Evolutionary conservation across 768 basidiomycete species (phyloP).

Genomic region (Serendipita sp.): DNA sequence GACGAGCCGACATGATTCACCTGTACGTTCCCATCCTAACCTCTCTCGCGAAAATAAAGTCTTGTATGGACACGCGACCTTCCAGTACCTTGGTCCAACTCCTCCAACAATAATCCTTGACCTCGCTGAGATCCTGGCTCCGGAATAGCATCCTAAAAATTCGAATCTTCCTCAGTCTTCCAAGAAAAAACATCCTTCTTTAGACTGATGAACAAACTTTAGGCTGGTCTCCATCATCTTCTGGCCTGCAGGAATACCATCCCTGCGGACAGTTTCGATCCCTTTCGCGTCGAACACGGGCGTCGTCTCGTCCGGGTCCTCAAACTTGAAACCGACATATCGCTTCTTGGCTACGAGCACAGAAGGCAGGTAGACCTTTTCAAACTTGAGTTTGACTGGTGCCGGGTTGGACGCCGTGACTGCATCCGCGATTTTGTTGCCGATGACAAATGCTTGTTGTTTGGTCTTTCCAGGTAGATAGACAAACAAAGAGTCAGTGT

Average conservation of each 20-base stretch:
- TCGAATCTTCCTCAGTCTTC: conserved; percentile 6
- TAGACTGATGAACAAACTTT: conserved; percentile 37
- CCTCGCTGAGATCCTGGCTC: conserved; percentile 69
- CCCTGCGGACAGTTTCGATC: conserved; percentile 89
- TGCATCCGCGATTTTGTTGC: conserved; percentile 78
- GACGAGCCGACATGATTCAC: conserved; percentile 22
- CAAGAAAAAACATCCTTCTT: not conserved
- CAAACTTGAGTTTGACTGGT: conserved; percentile 92
- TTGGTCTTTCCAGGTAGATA: conserved; percentile 81
- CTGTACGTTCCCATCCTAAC: conserved; percentile 88
- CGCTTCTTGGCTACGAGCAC: conserved; percentile 96
- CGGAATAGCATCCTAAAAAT: conserved; percentile 66
- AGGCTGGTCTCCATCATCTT: conserved; percentile 85
- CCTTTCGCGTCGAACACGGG: conserved; percentile 92
- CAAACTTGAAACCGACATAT: conserved; percentile 95
- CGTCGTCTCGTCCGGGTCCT: conserved; percentile 57
- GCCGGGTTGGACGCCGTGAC: conserved; percentile 77
- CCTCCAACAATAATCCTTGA: conserved; percentile 73
- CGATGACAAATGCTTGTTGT: conserved; percentile 85
- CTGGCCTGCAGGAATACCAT: conserved; percentile 76
- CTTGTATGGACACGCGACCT: conserved; percentile 67
- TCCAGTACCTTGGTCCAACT: conserved; percentile 78
- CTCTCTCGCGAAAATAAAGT: conserved; percentile 90
- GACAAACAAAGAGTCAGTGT: conserved; percentile 92
- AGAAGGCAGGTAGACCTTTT: conserved; percentile 94